Evolutionary conservation across 2,329 filamentous ascomycete genomes (phyloP).

Genomic region (Lachnellula hyalina): DNA sequence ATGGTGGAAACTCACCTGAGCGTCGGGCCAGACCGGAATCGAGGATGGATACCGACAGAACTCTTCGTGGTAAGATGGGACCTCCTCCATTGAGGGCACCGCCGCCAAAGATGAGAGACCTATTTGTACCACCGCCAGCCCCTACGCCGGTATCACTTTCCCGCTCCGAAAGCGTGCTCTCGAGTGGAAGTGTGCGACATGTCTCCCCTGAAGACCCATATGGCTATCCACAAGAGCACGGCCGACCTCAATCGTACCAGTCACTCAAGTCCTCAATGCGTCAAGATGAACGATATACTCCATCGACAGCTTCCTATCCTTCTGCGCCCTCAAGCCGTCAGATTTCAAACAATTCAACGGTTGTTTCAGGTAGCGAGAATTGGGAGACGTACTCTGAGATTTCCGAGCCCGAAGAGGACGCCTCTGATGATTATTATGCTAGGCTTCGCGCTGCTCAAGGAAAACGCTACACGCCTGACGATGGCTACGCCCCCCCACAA

Average conservation of each 20-base stretch:
- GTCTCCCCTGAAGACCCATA: slow-evolving; percentile 80
- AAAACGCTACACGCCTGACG: slow-evolving; percentile 56
- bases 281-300: slow-evolving; percentile 32
- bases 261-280: slow-evolving; percentile 40
- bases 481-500: slow-evolving; percentile 24
- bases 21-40: slow-evolving; percentile 39
- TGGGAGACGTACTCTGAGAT: slow-evolving; percentile 95
- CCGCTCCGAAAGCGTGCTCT: slow-evolving; percentile 42
- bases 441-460: slow-evolving; percentile 64
- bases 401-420: slow-evolving; percentile 70
- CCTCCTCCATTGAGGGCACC: slow-evolving; percentile 59
- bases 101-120: slow-evolving; percentile 88
- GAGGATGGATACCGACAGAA: slow-evolving; percentile 30
- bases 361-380: slow-evolving; percentile 81
- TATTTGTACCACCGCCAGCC: slow-evolving; percentile 51
- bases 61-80: slow-evolving; percentile 39
- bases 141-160: slow-evolving; percentile 50
- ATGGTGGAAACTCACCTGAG: slow-evolving; percentile 78
- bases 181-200: slow-evolving; percentile 51
- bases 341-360: slow-evolving; percentile 70
- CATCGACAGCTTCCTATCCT: slow-evolving; percentile 21
- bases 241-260: slow-evolving; percentile 33
- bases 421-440: slow-evolving; percentile 81
- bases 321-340: slow-evolving; percentile 48
- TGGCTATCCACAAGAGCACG: slow-evolving; percentile 33